Evolutionary conservation across 257 asterid species (phyloP).

Genomic region (Solanum gandarillasii): DNA sequence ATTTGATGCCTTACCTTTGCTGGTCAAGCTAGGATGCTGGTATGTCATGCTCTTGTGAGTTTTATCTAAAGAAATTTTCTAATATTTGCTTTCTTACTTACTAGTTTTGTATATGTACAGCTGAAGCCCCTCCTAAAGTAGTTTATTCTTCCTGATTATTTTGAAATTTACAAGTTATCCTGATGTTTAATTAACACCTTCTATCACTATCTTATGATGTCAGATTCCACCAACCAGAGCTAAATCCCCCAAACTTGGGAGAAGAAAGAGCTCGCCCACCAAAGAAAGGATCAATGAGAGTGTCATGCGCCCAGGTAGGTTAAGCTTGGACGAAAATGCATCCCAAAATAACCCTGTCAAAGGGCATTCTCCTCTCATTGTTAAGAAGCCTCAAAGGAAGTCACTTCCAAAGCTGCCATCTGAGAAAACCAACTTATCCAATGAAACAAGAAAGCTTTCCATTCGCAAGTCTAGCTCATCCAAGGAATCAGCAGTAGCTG

Average conservation of each 20-base stretch:
- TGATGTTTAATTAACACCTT: not conserved
- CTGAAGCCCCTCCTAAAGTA: not conserved
- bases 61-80: not conserved
- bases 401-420: constrained; percentile 87
- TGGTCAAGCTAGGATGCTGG: not conserved
- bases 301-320: constrained; percentile 28
- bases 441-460: constrained; percentile 29
- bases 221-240: constrained; percentile 71
- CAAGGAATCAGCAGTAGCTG: constrained; percentile 27
- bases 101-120: not conserved
- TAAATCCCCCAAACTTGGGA: constrained; percentile 73
- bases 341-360: constrained; percentile 26
- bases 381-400: constrained; percentile 59
- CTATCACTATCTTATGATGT: constrained; percentile 3
- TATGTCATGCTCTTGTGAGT: not conserved
- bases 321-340: constrained; percentile 55
- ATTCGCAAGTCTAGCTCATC: constrained; percentile 24
- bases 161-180: not conserved
- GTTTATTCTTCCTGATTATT: not conserved
- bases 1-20: not conserved
- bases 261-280: constrained; percentile 38
- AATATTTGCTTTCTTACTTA: not conserved
- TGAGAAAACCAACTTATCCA: constrained; percentile 38
- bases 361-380: constrained; percentile 24
- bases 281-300: constrained; percentile 26